Base-by-base conservation (phyloP, 2,329 filamentous ascomycete species). In the Lachnum nothofagi region DNA sequence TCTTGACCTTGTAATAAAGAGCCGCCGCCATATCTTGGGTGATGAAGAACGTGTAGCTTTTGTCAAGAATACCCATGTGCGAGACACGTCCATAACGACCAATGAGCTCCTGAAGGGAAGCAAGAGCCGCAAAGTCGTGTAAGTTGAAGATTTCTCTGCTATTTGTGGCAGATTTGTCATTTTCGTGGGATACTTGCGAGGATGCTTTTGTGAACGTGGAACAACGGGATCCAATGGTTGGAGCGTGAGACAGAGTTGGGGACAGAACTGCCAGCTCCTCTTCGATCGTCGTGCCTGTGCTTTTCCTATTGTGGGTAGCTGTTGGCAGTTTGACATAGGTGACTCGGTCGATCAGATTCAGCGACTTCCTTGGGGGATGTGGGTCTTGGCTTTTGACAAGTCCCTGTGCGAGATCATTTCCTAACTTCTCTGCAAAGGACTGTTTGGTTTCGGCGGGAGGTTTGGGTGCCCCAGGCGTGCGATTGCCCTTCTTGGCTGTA, bases 21-120 rank as follows among this genome's bases (percentile, higher is more conserved):
- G 64, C 69, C 6, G 60, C 69, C 5, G 64, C 64, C 12, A 54
- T 56, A 10, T 59, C 49, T 33, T 61, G 59, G 42, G 67, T 70
- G 14, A 72, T 57, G 48, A 71, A 72, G 50, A 71, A 67, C 4
- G 54, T 61, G 47, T 71, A 71, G 41, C 65, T 69, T 6, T 56
- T 63, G 38, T 72, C 70, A 1, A 70, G 63, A n/a, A 72, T 63
- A 2, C 68, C 68, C 69, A 71, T 71, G 47, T 72, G 67, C 4
- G 69, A 69, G 1, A 70, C 66, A 14, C 63, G 61, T 5, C 69
- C 68, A 51, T 70, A 66, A 9, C 56, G 53, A 4, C 55, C 56
- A 2, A 67, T 61, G 1, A 72, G 59, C 1, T 50, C 45, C 33
- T 64, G 55, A 12, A 69, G 56, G 12, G 63, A 61, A 6, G 58